A percentile compares a stretch with the other conserved stretches of the same genome.
Evolutionary conservation across 78 protist genomes (phyloP).

Genomic region (Cavenderia fasciculata): DNA sequence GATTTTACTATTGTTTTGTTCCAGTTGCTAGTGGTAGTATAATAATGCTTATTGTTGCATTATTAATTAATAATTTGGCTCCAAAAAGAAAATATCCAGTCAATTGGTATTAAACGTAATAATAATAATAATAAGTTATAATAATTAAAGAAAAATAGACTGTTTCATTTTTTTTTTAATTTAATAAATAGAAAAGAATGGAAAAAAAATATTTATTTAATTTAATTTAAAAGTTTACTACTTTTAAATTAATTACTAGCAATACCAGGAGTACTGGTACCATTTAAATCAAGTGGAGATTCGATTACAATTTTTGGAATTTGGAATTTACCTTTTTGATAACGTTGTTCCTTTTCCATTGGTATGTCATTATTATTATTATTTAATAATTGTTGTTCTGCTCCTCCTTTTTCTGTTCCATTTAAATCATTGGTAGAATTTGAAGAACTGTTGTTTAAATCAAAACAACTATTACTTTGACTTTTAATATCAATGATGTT

Average conservation of each 20-base stretch:
- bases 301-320: background rate
- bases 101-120: conserved; percentile 23
- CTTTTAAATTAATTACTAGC: no score
- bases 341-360: background rate
- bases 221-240: no score
- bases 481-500: background rate
- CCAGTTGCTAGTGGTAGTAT: conserved; percentile 54
- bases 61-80: conserved; percentile 54
- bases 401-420: background rate
- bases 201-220: no score
- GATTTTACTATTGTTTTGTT: conserved; percentile 27
- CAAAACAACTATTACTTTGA: background rate
- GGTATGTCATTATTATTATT: background rate
- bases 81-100: conserved; percentile 60
- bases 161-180: no score
- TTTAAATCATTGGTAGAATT: background rate
- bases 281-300: background rate
- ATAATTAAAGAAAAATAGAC: no score
- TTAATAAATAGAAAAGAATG: no score
- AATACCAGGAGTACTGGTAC: no score
- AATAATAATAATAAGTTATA: background rate
- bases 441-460: no score
- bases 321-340: background rate
- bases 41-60: conserved; percentile 39
- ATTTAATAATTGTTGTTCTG: background rate